Evolutionary conservation across 1,284 basidiomycete genomes (phyloP).

Genomic region (Boletellus sp.): DNA sequence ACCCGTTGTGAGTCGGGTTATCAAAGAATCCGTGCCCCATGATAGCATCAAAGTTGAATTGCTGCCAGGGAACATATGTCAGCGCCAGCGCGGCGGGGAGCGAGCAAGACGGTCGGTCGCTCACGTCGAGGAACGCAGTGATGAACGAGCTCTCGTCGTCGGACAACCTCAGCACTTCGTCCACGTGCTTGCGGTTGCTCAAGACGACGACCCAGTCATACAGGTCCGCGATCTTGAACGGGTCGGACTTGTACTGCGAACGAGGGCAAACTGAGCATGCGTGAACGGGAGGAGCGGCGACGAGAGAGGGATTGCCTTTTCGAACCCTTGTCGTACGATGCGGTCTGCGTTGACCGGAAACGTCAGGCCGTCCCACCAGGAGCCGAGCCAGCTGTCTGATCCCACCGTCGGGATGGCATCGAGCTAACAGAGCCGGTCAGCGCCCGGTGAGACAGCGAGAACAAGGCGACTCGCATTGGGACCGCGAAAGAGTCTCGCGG

Average conservation of each 20-base stretch:
- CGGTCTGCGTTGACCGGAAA: conserved; percentile 9
- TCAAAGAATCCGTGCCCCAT: conserved; percentile 23
- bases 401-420: conserved; percentile 24
- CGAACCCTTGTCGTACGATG: conserved; percentile 24
- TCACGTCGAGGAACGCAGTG: neutral
- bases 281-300: neutral
- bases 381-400: conserved; percentile 16
- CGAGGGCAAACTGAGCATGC: neutral
- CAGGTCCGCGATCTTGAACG: conserved; percentile 42
- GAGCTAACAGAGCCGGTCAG: too few species aligned
- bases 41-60: conserved; percentile 1
- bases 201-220: conserved; percentile 42
- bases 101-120: neutral
- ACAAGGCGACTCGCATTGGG: too few species aligned
- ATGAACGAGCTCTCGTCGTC: conserved; percentile 27
- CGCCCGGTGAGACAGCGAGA: too few species aligned
- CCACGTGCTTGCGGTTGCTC: conserved; percentile 34
- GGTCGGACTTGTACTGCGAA: conserved; percentile 35
- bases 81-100: neutral
- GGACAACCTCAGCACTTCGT: conserved; percentile 40
- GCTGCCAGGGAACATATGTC: too few species aligned
- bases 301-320: conserved; percentile 9
- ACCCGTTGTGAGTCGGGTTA: conserved; percentile 29
- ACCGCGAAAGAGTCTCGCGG: too few species aligned
- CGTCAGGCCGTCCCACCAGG: conserved; percentile 16